phyloP scores from a whole-genome alignment of 1,139 yeast genomes.

The Yamadazyma dushanensis region DNA sequence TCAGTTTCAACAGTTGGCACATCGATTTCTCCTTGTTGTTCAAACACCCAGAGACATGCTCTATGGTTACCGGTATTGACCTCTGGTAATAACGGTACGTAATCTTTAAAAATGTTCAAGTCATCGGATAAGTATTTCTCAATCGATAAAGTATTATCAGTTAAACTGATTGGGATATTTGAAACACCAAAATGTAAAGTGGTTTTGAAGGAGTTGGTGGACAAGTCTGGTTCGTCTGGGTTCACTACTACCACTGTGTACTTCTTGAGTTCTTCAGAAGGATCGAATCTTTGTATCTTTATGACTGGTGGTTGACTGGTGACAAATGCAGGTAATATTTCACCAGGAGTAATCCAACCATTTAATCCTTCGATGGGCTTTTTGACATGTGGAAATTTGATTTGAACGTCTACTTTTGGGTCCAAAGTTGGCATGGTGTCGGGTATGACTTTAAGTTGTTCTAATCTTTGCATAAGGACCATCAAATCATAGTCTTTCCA shows the following conservation, averaged over 20 bases:
- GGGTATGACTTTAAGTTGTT: slow-evolving; percentile 81
- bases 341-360: slow-evolving; percentile 80
- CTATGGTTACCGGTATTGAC: slow-evolving; percentile 81
- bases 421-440: slow-evolving; percentile 88
- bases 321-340: slow-evolving; percentile 66
- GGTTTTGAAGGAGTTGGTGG: slow-evolving; percentile 66
- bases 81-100: slow-evolving; percentile 86
- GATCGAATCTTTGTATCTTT: slow-evolving; percentile 71
- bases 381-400: slow-evolving; percentile 73
- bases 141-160: slow-evolving; percentile 59
- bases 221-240: slow-evolving; percentile 87
- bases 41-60: slow-evolving; percentile 86
- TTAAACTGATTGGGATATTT: slow-evolving; percentile 63
- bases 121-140: slow-evolving; percentile 39
- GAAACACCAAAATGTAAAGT: slow-evolving; percentile 77
- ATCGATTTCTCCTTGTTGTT: slow-evolving; percentile 47
- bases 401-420: slow-evolving; percentile 75
- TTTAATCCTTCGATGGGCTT: slow-evolving; percentile 37
- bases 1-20: slow-evolving; percentile 27
- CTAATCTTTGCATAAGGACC: slow-evolving; percentile 85
- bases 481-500: slow-evolving; percentile 74
- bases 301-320: slow-evolving; percentile 75
- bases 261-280: slow-evolving; percentile 25
- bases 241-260: slow-evolving; percentile 83
- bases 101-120: slow-evolving; percentile 52